Evolutionary conservation across 1,284 basidiomycete species (phyloP).

Genomic region (Tremellales sp.): DNA sequence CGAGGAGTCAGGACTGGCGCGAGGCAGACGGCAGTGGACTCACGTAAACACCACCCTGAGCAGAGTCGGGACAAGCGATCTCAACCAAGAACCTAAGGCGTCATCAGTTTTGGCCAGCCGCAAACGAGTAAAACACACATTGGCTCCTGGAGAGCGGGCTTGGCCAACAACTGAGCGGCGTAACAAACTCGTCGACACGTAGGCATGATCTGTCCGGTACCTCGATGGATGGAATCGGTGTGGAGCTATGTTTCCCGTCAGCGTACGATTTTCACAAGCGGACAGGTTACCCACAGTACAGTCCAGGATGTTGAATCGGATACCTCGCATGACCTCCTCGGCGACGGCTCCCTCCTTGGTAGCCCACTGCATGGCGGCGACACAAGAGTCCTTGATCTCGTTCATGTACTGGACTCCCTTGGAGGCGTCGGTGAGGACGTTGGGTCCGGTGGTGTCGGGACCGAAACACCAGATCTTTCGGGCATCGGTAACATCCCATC

Average conservation of each 20-base stretch:
- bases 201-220: conserved; percentile 97
- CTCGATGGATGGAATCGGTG: conserved; percentile 98
- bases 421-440: conserved; percentile 95
- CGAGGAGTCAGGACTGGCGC: background rate
- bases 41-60: conserved; percentile 96
- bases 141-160: conserved; percentile 91
- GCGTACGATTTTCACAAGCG: conserved; percentile 8
- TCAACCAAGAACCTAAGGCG: conserved; percentile 99
- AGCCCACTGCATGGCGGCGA: conserved; percentile 99
- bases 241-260: conserved; percentile 62
- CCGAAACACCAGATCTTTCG: conserved; percentile 99
- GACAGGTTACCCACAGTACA: conserved; percentile 64
- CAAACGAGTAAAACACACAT: too few species aligned
- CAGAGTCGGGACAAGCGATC: conserved; percentile 97
- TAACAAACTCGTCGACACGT: conserved; percentile 94
- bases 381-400: conserved; percentile 99
- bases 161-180: conserved; percentile 88
- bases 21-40: conserved; percentile 24
- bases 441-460: conserved; percentile 95
- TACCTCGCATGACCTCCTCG: conserved; percentile 98
- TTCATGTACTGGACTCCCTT: conserved; percentile 98
- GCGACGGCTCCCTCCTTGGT: conserved; percentile 95
- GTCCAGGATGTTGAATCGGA: conserved; percentile 94
- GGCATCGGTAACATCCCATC: conserved; percentile 99
- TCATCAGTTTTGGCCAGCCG: too few species aligned